A percentile compares a stretch with the other conserved stretches of the same genome.
phyloP scores from a whole-genome alignment of 495 filamentous ascomycete genomes.

The Aspergillus incahuasiensis region DNA sequence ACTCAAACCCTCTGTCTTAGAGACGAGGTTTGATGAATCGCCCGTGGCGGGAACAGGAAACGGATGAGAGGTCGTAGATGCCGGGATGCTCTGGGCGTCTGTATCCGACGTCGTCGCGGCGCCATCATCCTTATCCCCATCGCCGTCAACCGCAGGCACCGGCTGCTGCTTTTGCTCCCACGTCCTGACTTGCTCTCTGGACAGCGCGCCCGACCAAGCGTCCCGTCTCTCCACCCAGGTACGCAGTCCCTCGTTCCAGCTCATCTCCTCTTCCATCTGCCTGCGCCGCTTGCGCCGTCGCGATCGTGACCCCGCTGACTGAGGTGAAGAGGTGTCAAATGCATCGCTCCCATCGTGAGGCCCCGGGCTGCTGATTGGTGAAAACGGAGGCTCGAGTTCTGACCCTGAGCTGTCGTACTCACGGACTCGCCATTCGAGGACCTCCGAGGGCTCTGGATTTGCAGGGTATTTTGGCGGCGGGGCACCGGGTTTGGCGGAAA shows the following conservation, averaged over 20 bases:
- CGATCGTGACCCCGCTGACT: conserved; percentile 18
- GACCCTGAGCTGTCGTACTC: conserved; percentile 42
- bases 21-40: conserved; percentile 25
- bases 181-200: conserved; percentile 26
- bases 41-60: not conserved
- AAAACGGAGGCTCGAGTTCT: conserved; percentile 36
- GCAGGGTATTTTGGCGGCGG: conserved; percentile 23
- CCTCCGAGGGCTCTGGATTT: conserved; percentile 23
- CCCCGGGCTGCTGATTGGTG: conserved; percentile 19
- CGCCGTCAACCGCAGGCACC: not conserved
- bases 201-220: conserved; percentile 78
- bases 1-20: conserved; percentile 24
- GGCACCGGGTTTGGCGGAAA: conserved; percentile 24
- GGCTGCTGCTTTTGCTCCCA: not conserved
- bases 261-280: conserved; percentile 65
- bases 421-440: conserved; percentile 39
- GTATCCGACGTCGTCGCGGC: not conserved
- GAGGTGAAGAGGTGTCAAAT: not conserved
- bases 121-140: not conserved
- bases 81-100: not conserved
- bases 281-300: conserved; percentile 56
- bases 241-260: conserved; percentile 76
- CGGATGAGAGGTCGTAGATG: not conserved
- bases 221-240: conserved; percentile 72
- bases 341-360: conserved; percentile 2